Evolutionary conservation across 2,329 filamentous ascomycete species (phyloP).

Genomic region (Colletotrichum graminicola): DNA sequence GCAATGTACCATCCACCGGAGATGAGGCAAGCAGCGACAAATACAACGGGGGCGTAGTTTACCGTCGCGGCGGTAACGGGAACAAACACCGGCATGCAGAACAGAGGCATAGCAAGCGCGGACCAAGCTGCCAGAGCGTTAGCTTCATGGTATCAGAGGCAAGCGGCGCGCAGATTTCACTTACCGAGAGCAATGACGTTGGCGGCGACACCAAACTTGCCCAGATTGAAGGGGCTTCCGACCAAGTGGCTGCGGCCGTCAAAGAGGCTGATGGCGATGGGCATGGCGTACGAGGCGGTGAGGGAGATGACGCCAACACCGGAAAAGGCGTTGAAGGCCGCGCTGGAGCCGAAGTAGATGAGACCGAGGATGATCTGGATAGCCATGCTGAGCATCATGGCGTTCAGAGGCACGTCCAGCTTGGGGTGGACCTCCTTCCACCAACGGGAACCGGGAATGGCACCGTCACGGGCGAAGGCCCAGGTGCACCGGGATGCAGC

Average conservation of each 20-base stretch:
- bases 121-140: conserved; percentile 69
- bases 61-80: conserved; percentile 70
- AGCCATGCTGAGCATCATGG: conserved; percentile 78
- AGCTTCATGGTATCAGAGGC: conserved; percentile 41
- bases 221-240: conserved; percentile 71
- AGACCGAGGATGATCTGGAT: conserved; percentile 73
- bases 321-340: conserved; percentile 80
- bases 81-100: conserved; percentile 78
- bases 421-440: conserved; percentile 73
- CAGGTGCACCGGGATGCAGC: conserved; percentile 76
- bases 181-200: conserved; percentile 75
- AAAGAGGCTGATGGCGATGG: conserved; percentile 73
- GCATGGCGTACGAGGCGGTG: conserved; percentile 76
- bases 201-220: conserved; percentile 69
- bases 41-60: conserved; percentile 84
- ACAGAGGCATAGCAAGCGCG: conserved; percentile 75
- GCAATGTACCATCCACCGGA: conserved; percentile 75
- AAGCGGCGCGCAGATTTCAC: conserved; percentile 46
- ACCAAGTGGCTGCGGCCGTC: conserved; percentile 70
- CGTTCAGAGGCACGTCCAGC: conserved; percentile 75
- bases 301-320: conserved; percentile 78
- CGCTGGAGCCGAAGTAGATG: conserved; percentile 77
- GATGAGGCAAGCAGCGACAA: conserved; percentile 72
- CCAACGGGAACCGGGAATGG: conserved; percentile 71
- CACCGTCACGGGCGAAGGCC: conserved; percentile 78